A percentile compares a stretch with the other conserved stretches of the same genome.
Evolutionary conservation across 306 rosid genomes (phyloP).

Genomic region (Castanea mollissima): DNA sequence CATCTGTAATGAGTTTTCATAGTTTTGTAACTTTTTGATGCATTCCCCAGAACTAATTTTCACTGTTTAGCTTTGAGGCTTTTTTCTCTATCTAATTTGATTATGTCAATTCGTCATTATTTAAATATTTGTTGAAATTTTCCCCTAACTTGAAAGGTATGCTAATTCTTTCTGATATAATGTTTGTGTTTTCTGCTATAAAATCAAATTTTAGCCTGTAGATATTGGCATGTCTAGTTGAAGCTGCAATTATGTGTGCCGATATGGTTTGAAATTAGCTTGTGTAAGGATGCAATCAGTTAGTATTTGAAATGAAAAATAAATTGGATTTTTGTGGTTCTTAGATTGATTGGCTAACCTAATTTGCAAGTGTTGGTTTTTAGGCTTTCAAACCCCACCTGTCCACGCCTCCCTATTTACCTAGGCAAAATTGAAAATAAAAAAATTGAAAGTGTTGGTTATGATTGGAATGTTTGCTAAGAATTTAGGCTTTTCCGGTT

Average conservation of each 20-base stretch:
- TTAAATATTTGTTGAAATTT: background rate
- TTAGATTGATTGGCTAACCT: background rate
- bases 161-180: background rate
- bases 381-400: too few relatives aligned
- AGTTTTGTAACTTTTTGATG: conserved; percentile 16
- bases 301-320: background rate
- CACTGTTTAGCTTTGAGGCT: background rate
- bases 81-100: background rate
- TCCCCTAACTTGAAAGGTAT: background rate
- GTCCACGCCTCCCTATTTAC: too few relatives aligned
- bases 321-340: background rate
- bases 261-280: background rate
- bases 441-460: too few relatives aligned
- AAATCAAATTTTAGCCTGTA: background rate
- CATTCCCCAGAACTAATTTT: conserved; percentile 10
- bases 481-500: background rate
- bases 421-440: too few relatives aligned
- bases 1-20: conserved; percentile 11
- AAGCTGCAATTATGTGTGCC: background rate
- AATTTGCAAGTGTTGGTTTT: background rate
- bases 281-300: background rate
- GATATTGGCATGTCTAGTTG: background rate
- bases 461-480: background rate
- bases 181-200: too few relatives aligned
- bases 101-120: background rate